Percentiles rank a stretch among this genome's conserved stretches.
Conservation (phyloP, 345 rosid species). For the Raphanus raphanistrum region DNA sequence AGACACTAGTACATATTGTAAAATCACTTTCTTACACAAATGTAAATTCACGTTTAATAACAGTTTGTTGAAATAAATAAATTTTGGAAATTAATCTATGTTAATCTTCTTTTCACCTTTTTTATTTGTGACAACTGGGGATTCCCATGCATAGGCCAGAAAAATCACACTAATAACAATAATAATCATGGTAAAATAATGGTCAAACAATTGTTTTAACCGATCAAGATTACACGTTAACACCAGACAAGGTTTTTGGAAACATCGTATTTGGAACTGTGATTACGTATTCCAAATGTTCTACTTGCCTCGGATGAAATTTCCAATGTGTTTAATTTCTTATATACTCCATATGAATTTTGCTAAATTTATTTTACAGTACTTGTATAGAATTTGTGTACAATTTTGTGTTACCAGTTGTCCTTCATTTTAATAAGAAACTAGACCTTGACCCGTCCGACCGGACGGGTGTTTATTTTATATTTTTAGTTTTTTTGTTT, state of each 20-base stretch:
- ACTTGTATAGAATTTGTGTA: neutral
- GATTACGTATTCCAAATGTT: constrained; percentile 43
- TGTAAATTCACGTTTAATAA: neutral
- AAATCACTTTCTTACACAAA: neutral
- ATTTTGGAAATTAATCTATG: neutral
- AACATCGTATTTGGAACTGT: constrained; percentile 45
- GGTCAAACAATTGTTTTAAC: constrained; percentile 29
- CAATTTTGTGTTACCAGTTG: neutral
- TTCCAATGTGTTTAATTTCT: constrained; percentile 19
- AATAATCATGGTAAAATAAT: neutral
- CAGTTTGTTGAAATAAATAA: neutral
- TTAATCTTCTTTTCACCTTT: neutral
- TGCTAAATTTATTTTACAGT: neutral
- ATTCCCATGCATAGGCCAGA: neutral
- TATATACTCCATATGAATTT: neutral
- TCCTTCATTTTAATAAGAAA: neutral
- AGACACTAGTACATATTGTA: neutral
- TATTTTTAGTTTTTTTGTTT: too few species aligned
- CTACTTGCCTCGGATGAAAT: constrained; percentile 23
- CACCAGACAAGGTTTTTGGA: constrained; percentile 38
- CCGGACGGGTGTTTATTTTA: too few species aligned
- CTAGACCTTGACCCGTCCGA: too few species aligned
- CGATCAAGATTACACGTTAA: constrained; percentile 32
- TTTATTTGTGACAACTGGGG: neutral
- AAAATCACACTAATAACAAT: neutral